These are phyloP conservation scores for Sordaria brevicollis DNA, from an alignment of 495 filamentous ascomycete species.

Conservation along the genomic window DNA sequence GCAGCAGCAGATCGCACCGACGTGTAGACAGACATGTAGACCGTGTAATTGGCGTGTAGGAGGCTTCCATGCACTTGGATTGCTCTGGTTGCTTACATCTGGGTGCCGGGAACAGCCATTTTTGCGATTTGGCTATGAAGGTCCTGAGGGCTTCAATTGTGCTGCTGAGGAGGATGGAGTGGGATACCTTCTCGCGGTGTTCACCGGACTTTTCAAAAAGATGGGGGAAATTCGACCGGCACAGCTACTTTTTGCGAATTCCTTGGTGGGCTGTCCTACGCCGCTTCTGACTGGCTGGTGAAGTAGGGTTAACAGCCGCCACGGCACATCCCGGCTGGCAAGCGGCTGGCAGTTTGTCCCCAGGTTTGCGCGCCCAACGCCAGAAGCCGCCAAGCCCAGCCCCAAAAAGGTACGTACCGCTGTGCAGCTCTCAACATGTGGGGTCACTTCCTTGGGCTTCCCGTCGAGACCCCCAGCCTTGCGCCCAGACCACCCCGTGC, in stretches of 20 bases:
- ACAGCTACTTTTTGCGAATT: constrained; percentile 25
- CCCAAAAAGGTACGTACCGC: neutral
- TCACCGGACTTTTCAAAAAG: constrained; percentile 20
- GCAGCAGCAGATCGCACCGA: neutral
- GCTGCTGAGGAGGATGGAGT: constrained; percentile 15
- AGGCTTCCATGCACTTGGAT: neutral
- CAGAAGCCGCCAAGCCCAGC: neutral
- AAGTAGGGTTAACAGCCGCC: constrained; percentile 23
- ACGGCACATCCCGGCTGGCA: constrained; percentile 1
- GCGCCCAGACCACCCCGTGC: neutral
- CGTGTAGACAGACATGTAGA: neutral
- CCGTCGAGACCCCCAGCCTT: neutral
- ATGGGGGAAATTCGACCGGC: constrained; percentile 22
- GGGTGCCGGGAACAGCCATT: constrained; percentile 41
- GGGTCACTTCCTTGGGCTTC: neutral
- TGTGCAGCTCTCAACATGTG: neutral
- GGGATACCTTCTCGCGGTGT: constrained; percentile 18
- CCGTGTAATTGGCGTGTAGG: neutral
- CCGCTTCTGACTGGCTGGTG: constrained; percentile 9
- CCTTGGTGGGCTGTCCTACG: constrained; percentile 21
- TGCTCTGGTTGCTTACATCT: constrained; percentile 38
- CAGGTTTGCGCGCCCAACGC: neutral
- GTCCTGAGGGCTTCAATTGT: constrained; percentile 15
- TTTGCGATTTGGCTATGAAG: constrained; percentile 28
- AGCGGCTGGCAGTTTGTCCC: neutral